Percentiles rank a stretch among this genome's conserved stretches.
These are phyloP conservation scores for Vigna radiata DNA, from an alignment of 306 rosid genomes.

Conservation along the genomic window DNA sequence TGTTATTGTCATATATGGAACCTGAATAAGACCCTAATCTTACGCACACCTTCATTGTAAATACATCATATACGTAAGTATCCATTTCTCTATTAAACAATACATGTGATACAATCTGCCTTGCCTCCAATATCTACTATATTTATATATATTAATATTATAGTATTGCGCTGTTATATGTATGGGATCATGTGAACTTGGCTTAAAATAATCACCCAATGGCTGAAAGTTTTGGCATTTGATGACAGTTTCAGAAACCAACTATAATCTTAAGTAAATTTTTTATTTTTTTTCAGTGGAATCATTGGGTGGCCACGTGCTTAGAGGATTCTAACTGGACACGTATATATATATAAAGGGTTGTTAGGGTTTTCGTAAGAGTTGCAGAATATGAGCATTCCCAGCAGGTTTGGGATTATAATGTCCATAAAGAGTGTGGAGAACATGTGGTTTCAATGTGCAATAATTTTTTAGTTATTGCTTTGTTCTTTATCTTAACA, in stretches of 20 bases:
- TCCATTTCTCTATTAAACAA: slow-evolving; percentile 45
- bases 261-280: slow-evolving; percentile 47
- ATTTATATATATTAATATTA: slow-evolving; percentile 43
- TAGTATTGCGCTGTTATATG: slow-evolving; percentile 46
- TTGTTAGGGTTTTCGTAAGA: slow-evolving; percentile 44
- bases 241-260: slow-evolving; percentile 59
- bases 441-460: slow-evolving; percentile 53
- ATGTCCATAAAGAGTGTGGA: slow-evolving; percentile 45
- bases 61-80: slow-evolving; percentile 21
- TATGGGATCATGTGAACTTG: slow-evolving; percentile 66
- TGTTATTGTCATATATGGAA: slow-evolving; percentile 17
- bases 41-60: slow-evolving; percentile 5
- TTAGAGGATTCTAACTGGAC: slow-evolving; percentile 47
- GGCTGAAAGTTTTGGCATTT: slow-evolving; percentile 57
- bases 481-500: neutral
- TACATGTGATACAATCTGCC: slow-evolving; percentile 61
- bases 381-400: slow-evolving; percentile 37
- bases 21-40: slow-evolving; percentile 26
- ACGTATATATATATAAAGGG: slow-evolving; percentile 34
- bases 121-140: slow-evolving; percentile 24
- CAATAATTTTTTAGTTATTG: slow-evolving; percentile 35
- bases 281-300: slow-evolving; percentile 37
- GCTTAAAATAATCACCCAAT: slow-evolving; percentile 41
- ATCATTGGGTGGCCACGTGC: slow-evolving; percentile 68
- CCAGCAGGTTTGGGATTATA: slow-evolving; percentile 54